These are phyloP conservation scores for Monosporascus sp. DNA, from an alignment of 2,329 filamentous ascomycete genomes.

Conservation along the genomic window DNA sequence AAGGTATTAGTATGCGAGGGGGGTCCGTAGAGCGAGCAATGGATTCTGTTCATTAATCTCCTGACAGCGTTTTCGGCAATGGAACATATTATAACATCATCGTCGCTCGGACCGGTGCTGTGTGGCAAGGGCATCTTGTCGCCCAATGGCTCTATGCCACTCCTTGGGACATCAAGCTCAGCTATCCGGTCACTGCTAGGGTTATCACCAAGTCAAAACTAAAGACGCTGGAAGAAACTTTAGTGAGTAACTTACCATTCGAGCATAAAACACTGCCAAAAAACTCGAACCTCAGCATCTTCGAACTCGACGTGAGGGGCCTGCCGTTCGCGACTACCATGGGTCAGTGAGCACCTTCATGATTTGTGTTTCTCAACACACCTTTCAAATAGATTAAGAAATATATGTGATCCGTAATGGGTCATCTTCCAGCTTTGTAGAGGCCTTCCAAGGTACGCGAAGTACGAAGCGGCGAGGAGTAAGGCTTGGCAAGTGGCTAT, in stretches of 20 bases:
- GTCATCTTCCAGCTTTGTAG: conserved; percentile 32
- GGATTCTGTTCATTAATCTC: conserved; percentile 37
- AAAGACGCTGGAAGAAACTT: not conserved
- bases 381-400: conserved; percentile 27
- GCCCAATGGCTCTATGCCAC: conserved; percentile 32
- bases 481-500: conserved; percentile 29
- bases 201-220: conserved; percentile 2
- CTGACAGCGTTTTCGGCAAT: conserved; percentile 37
- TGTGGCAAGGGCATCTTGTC: conserved; percentile 31
- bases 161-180: conserved; percentile 45
- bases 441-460: conserved; percentile 30
- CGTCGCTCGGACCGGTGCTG: conserved; percentile 25
- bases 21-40: conserved; percentile 34
- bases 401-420: conserved; percentile 25
- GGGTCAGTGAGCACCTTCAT: conserved; percentile 3
- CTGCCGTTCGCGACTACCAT: conserved; percentile 12
- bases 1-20: conserved; percentile 16
- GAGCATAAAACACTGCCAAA: conserved; percentile 68
- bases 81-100: conserved; percentile 32
- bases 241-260: conserved; percentile 55
- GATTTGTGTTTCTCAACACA: conserved; percentile 9
- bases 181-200: conserved; percentile 59
- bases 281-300: conserved; percentile 52
- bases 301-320: conserved; percentile 21
- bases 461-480: conserved; percentile 32